phyloP scores from a whole-genome alignment of 441 rosid species.

The Eutrema salsugineum region DNA sequence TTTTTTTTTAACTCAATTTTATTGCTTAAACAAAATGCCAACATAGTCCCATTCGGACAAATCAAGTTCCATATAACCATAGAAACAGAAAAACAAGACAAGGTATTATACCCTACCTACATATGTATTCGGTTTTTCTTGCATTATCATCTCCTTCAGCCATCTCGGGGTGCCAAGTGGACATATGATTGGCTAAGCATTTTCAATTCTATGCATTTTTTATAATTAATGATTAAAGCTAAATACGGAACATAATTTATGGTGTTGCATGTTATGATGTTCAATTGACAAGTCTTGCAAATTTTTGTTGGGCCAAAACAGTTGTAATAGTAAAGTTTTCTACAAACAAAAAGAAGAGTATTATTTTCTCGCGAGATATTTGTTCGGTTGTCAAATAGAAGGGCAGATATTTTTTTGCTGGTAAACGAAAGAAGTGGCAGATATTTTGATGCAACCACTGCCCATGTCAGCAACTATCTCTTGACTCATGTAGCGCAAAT shows the following conservation, averaged over 20 bases:
- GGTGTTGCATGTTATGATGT: neutral
- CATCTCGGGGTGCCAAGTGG: too few species aligned
- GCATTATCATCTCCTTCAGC: too few species aligned
- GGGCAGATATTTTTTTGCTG: slow-evolving; percentile 14
- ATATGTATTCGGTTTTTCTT: too few species aligned
- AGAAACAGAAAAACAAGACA: too few species aligned
- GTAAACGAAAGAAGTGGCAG: neutral
- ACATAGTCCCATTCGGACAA: too few species aligned
- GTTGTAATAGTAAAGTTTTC: neutral
- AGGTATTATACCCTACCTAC: too few species aligned
- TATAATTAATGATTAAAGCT: too few species aligned
- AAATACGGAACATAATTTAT: neutral
- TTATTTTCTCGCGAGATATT: slow-evolving; percentile 3
- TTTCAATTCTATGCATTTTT: neutral
- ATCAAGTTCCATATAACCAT: too few species aligned
- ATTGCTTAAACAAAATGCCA: too few species aligned
- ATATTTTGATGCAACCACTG: slow-evolving; percentile 17
- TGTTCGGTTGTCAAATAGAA: neutral
- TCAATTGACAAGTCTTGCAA: neutral
- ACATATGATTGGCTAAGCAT: too few species aligned
- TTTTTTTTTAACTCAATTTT: too few species aligned
- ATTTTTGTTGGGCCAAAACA: neutral
- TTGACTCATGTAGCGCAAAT: neutral
- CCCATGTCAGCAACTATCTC: slow-evolving; percentile 12
- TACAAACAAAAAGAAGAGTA: too few species aligned